phyloP scores from a whole-genome alignment of 805 yeast species.

The Wickerhamiella lipophila region DNA sequence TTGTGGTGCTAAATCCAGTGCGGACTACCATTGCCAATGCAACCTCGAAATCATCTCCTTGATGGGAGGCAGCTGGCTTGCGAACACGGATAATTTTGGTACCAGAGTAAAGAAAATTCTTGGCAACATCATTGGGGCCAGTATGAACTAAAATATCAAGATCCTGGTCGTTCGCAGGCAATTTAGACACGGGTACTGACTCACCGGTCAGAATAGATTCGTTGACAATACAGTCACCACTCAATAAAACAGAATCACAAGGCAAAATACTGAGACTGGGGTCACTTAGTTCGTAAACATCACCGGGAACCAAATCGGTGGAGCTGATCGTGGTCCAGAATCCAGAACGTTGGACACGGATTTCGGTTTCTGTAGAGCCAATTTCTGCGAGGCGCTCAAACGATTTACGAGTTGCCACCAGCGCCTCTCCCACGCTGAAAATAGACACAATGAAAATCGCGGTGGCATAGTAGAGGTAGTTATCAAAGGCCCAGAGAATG shows the following conservation, averaged over 20 bases:
- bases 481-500: conserved; percentile 81
- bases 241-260: conserved; percentile 73
- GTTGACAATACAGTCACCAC: conserved; percentile 93
- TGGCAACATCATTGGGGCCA: conserved; percentile 17
- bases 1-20: conserved; percentile 91
- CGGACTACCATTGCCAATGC: conserved; percentile 79
- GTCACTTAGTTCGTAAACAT: conserved; percentile 81
- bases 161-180: conserved; percentile 50
- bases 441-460: conserved; percentile 84
- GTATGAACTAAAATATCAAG: conserved; percentile 46
- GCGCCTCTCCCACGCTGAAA: conserved; percentile 63
- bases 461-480: conserved; percentile 83
- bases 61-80: conserved; percentile 39
- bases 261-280: conserved; percentile 66
- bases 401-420: conserved; percentile 73
- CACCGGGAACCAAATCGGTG: conserved; percentile 86
- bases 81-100: conserved; percentile 79
- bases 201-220: conserved; percentile 98
- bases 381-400: conserved; percentile 59
- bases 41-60: conserved; percentile 42
- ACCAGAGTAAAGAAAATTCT: conserved; percentile 60
- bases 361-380: conserved; percentile 62
- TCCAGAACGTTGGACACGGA: conserved; percentile 82
- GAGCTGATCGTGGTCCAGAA: conserved; percentile 80
- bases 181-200: conserved; percentile 88